These are phyloP conservation scores for Cutaneotrichosporon mucoides DNA, from an alignment of 1,284 basidiomycete genomes.

Conservation along the genomic window DNA sequence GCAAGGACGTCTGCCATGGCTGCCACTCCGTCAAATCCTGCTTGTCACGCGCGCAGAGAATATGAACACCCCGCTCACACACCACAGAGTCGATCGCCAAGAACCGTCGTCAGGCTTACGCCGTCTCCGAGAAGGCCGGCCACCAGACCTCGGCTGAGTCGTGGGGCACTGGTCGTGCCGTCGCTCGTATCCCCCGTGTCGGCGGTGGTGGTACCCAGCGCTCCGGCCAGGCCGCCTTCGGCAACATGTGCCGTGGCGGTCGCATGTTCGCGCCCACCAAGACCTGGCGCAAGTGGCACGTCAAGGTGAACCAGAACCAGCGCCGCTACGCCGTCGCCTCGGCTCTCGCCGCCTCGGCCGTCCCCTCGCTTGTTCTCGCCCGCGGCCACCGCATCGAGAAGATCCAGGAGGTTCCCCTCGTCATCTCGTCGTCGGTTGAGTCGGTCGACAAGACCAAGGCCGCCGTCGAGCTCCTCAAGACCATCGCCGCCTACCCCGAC, in stretches of 20 bases:
- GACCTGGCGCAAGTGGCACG: constrained; percentile 99
- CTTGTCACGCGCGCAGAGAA: too few relatives aligned
- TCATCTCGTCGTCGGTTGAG: constrained; percentile 75
- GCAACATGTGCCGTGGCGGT: constrained; percentile 99
- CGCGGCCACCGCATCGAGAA: constrained; percentile 99
- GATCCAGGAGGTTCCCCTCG: constrained; percentile 94
- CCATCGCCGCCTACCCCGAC: constrained; percentile 84
- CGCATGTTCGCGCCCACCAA: constrained; percentile 99
- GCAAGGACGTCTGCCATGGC: not conserved
- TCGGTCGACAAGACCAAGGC: constrained; percentile 95
- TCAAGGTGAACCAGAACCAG: constrained; percentile 99
- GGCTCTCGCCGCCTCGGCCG: constrained; percentile 93
- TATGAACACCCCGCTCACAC: not conserved
- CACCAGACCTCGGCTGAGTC: constrained; percentile 95
- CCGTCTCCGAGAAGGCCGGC: constrained; percentile 95
- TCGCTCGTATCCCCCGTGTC: constrained; percentile 99
- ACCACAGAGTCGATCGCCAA: constrained; percentile 88
- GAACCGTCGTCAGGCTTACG: constrained; percentile 97
- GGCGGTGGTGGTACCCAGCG: constrained; percentile 98
- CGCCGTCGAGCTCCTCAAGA: constrained; percentile 90
- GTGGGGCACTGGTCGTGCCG: constrained; percentile 99
- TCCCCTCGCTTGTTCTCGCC: constrained; percentile 97
- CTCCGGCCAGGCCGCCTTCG: constrained; percentile 97
- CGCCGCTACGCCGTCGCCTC: constrained; percentile 97
- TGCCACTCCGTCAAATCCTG: too few relatives aligned